Evolutionary conservation across 306 rosid species (phyloP).

Genomic region (Amphicarpaea edgeworthii): DNA sequence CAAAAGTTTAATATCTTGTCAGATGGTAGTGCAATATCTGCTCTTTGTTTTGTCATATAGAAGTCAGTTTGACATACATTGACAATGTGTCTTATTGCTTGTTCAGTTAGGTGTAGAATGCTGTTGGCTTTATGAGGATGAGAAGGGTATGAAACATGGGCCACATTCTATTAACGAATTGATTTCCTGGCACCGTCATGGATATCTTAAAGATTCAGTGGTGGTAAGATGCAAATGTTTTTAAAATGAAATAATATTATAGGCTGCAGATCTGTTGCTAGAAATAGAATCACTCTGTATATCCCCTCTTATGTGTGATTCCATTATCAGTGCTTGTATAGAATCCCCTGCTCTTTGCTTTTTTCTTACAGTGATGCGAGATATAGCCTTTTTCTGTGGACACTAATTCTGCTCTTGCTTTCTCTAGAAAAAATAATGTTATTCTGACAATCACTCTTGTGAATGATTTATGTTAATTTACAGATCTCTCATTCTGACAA

Average conservation of each 20-base stretch:
- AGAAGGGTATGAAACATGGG: conserved; percentile 72
- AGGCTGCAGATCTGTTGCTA: conserved; percentile 9
- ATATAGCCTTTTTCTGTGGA: conserved; percentile 11
- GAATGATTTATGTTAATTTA: conserved; percentile 41
- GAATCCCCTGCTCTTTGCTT: conserved; percentile 27
- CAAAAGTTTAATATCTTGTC: conserved; percentile 46
- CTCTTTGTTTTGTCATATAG: conserved; percentile 10
- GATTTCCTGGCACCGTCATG: conserved; percentile 76
- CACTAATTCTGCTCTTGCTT: conserved; percentile 14
- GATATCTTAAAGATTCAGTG: conserved; percentile 74
- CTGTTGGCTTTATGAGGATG: conserved; percentile 88
- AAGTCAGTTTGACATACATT: conserved; percentile 33
- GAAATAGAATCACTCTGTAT: neutral
- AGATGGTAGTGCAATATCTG: conserved; percentile 50
- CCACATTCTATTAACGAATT: conserved; percentile 81
- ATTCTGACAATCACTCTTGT: conserved; percentile 31
- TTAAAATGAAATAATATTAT: conserved; percentile 29
- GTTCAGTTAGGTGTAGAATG: conserved; percentile 66
- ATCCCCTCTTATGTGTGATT: neutral
- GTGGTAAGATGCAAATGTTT: conserved; percentile 61
- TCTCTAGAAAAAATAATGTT: conserved; percentile 9
- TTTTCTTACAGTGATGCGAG: conserved; percentile 7
- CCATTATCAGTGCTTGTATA: neutral
- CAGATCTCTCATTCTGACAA: conserved; percentile 81
- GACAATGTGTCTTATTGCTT: conserved; percentile 22